Evolutionary conservation across 345 rosid species (phyloP), one percentile per base, ranked within the genome.

Genomic region (Salix suchowensis): DNA sequence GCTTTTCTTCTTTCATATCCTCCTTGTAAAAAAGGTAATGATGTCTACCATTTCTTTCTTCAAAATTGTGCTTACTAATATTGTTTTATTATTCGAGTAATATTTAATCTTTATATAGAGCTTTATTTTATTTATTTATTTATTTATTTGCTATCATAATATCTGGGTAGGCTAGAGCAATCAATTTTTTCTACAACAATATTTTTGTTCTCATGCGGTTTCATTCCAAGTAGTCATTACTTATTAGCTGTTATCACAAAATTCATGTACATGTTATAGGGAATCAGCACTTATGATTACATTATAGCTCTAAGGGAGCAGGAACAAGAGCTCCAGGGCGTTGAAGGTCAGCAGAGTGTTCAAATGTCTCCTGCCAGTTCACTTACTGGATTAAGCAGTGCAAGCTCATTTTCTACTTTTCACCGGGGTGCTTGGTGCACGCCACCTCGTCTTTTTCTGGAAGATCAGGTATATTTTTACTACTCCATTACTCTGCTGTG

Each of bases 341-440:
- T 85, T 58, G 97, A 90, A 44, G 97, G 94, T 42, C 94, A 91
- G 80, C 99, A 93, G 74, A 93, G 98, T 86, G 90, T 95, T 13
- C 99, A 91, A 76, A 96, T 93, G 99, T 93, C 98, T 65, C 94
- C 91, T 70, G 94, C 90, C 67, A 96, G 99, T 83, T 96, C 99
- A 5, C 85, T 96, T 61, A 96, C 98, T 69, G 99, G 98, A 77
- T 79, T 92, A 67, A 96, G 99, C 87, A 96, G 98, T 84, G 97
- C 96, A 62, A 96, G 99, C 83, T 96, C 99, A 71, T 92, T 93
- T 80, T 85, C 92, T 24, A 92, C 98, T 54, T 92, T 93, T 88
- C 97, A 90, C 68, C 88, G 98, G 18, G 97, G 95, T 62, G 97
- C 98, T 24, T 93, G 99, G 99, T 96, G 99, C 82, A 96, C 99